phyloP scores from a whole-genome alignment of 2,329 filamentous ascomycete species.

The Scopulariopsis brevicaulis region DNA sequence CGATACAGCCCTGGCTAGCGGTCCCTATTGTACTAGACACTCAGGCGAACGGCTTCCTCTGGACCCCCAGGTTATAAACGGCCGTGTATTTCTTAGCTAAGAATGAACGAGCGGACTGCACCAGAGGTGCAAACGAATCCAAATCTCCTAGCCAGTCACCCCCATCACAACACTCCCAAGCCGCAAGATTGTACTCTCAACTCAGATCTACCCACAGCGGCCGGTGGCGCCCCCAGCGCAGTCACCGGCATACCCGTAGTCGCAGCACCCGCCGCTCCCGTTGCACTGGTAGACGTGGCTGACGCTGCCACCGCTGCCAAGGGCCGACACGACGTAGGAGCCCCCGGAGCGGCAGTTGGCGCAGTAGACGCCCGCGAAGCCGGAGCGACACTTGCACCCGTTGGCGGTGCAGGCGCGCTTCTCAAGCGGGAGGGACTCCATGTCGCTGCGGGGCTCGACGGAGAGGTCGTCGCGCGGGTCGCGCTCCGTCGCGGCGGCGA shows the following conservation, averaged over 20 bases:
- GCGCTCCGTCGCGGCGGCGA: neutral
- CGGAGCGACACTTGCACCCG: conserved; percentile 3
- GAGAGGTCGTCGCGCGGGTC: neutral
- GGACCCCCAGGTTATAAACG: neutral
- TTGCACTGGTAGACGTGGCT: conserved; percentile 12
- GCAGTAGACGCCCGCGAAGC: conserved; percentile 4
- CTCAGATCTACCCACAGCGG: neutral
- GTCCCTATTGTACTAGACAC: neutral
- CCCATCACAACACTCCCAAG: neutral
- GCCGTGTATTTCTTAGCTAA: neutral
- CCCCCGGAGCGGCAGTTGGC: neutral
- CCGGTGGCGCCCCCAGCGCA: conserved; percentile 5
- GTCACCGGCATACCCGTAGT: conserved; percentile 10
- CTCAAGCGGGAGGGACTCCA: neutral
- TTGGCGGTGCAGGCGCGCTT: conserved; percentile 4
- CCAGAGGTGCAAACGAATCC: neutral
- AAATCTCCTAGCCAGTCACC: neutral
- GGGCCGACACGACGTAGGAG: neutral
- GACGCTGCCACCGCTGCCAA: neutral
- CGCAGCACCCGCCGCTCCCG: conserved; percentile 9
- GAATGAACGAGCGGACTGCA: neutral
- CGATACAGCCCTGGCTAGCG: neutral
- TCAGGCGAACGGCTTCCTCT: neutral
- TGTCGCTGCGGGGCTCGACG: neutral
- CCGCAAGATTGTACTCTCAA: neutral